Evolutionary conservation across 2,329 filamentous ascomycete genomes (phyloP).

Genomic region (Curvularia verruculosa): DNA sequence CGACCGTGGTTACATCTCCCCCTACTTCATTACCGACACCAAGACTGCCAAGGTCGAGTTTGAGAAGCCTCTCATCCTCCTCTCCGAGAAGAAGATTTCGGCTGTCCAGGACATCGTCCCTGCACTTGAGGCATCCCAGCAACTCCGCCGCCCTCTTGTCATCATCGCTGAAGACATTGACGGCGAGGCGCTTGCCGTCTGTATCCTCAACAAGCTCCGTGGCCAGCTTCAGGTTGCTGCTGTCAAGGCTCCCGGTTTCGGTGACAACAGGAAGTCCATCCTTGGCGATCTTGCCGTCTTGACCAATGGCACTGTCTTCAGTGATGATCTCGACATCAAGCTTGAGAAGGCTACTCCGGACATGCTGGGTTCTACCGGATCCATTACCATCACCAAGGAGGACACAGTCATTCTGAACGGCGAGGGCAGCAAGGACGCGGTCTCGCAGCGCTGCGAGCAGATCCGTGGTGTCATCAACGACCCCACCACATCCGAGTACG

Average conservation of each 20-base stretch:
- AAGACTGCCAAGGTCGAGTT: conserved; percentile 99
- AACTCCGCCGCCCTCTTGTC: conserved; percentile 91
- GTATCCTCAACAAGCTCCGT: conserved; percentile 99
- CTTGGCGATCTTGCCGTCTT: conserved; percentile 95
- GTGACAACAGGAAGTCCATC: conserved; percentile 99
- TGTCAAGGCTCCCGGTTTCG: conserved; percentile 98
- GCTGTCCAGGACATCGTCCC: conserved; percentile 99
- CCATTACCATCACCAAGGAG: conserved; percentile 99
- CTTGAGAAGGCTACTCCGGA: conserved; percentile 97
- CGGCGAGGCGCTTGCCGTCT: conserved; percentile 96
- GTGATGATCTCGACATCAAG: conserved; percentile 97
- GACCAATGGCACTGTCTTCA: conserved; percentile 97
- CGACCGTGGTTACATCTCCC: conserved; percentile 97
- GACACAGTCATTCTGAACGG: conserved; percentile 99
- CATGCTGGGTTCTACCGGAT: conserved; percentile 94
- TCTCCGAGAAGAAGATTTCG: conserved; percentile 99
- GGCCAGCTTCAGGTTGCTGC: conserved; percentile 98
- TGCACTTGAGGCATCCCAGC: conserved; percentile 94
- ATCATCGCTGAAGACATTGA: conserved; percentile 99
- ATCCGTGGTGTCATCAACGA: conserved; percentile 97
- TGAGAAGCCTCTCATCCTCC: conserved; percentile 97
- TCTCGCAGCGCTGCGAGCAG: conserved; percentile 96
- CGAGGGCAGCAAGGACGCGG: conserved; percentile 90
- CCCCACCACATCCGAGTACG: conserved; percentile 94
- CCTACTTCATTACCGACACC: conserved; percentile 99